These are phyloP conservation scores for Flaveria sonorensis DNA, from an alignment of 129 eudicot species.

Conservation along the genomic window DNA sequence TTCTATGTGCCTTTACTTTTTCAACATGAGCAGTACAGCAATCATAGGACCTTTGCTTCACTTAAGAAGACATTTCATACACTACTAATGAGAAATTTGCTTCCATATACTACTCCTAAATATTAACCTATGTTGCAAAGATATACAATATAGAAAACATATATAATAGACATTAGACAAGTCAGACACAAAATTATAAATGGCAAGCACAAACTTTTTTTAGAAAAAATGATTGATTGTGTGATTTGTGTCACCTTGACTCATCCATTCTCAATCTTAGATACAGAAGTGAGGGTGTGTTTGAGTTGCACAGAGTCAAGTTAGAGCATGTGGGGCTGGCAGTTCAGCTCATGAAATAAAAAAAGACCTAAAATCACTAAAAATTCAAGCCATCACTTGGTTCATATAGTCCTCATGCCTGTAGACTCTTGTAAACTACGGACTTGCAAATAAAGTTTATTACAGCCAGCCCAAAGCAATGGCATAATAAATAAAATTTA, in stretches of 20 bases:
- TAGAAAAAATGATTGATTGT: not conserved
- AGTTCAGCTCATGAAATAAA: not conserved
- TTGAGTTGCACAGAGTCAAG: conserved; percentile 9
- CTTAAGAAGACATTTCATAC: not conserved
- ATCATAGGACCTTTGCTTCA: not conserved
- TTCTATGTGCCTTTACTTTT: not conserved
- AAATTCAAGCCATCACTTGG: conserved; percentile 15
- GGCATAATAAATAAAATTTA: not conserved
- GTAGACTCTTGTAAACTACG: not conserved
- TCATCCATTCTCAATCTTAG: not conserved
- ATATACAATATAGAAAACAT: conserved; percentile 9
- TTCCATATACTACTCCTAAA: not conserved
- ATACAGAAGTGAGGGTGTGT: not conserved
- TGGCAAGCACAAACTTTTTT: conserved; percentile 3
- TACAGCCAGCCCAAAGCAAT: not conserved
- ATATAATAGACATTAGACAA: conserved; percentile 9
- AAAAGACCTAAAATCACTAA: not conserved
- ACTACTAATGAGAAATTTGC: not conserved
- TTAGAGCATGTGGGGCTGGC: not conserved
- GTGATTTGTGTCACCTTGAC: not conserved
- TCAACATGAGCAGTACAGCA: not conserved
- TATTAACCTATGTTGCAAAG: conserved; percentile 2
- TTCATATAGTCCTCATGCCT: not conserved
- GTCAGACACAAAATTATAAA: not conserved
- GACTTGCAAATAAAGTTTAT: not conserved